Conservation (phyloP, 768 basidiomycete genomes). For the Mycena latifolia region DNA sequence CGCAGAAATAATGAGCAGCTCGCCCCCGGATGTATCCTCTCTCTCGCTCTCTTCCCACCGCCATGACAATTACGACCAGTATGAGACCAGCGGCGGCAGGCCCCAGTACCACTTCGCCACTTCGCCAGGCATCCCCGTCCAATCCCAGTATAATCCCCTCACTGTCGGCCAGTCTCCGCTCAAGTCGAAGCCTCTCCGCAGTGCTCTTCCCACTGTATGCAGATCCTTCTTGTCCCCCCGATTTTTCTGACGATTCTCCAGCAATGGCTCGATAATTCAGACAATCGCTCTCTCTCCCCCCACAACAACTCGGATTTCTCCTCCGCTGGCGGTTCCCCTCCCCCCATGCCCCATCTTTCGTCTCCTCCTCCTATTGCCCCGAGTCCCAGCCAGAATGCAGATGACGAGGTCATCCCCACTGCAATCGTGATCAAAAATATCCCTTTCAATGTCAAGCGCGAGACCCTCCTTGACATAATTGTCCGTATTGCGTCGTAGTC, state of each 20-base stretch:
- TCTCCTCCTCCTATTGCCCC: conserved; percentile 59
- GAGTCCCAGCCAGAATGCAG: conserved; percentile 65
- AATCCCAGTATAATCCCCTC: conserved; percentile 71
- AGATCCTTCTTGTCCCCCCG: conserved; percentile 31
- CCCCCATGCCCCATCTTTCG: conserved; percentile 64
- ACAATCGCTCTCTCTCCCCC: conserved; percentile 86
- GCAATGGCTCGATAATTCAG: conserved; percentile 93
- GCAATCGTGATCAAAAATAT: conserved; percentile 99
- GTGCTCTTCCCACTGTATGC: conserved; percentile 81
- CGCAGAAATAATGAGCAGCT: conserved; percentile 75
- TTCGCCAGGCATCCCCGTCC: conserved; percentile 63
- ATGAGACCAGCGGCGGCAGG: conserved; percentile 55
- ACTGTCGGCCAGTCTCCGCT: conserved; percentile 73
- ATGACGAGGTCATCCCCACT: conserved; percentile 97
- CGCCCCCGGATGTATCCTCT: conserved; percentile 85
- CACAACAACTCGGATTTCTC: conserved; percentile 92
- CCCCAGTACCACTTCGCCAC: conserved; percentile 74
- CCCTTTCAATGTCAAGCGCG: conserved; percentile 98
- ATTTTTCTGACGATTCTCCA: conserved; percentile 47
- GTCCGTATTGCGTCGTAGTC: conserved; percentile 61
- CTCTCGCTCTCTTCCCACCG: conserved; percentile 75
- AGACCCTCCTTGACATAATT: conserved; percentile 96
- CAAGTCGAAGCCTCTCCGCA: conserved; percentile 80
- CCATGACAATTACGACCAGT: conserved; percentile 70
- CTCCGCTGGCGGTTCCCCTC: conserved; percentile 82